These are phyloP conservation scores for Erythrobasidium yunnanense DNA, from an alignment of 768 basidiomycete species.

Conservation along the genomic window DNA sequence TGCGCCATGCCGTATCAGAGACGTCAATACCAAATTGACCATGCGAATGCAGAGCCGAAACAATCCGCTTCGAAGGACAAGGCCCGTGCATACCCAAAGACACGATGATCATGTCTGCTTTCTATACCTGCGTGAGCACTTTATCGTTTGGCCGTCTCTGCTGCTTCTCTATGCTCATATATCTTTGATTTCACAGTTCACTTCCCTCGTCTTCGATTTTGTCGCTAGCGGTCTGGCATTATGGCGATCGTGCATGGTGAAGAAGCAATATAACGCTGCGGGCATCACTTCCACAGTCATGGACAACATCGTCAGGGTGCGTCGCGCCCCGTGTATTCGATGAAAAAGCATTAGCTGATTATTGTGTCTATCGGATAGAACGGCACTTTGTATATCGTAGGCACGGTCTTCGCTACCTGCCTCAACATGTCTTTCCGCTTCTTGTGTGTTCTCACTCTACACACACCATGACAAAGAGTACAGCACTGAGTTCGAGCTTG, in stretches of 20 bases:
- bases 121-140: background rate
- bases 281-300: background rate
- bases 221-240: background rate
- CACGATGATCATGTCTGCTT: background rate
- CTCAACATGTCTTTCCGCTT: background rate
- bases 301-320: background rate
- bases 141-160: background rate
- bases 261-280: background rate
- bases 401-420: background rate
- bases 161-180: background rate
- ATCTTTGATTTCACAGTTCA: background rate
- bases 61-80: background rate
- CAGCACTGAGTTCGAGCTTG: no score
- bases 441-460: background rate
- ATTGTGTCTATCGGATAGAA: background rate
- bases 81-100: background rate
- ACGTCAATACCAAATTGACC: background rate
- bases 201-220: background rate
- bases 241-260: background rate
- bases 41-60: background rate
- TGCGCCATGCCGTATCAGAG: background rate
- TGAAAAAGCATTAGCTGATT: background rate
- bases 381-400: background rate
- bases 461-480: no score
- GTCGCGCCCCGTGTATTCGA: background rate